Base-by-base conservation (phyloP, 2,329 filamentous ascomycete species). In the Rhinocladiella similis region DNA sequence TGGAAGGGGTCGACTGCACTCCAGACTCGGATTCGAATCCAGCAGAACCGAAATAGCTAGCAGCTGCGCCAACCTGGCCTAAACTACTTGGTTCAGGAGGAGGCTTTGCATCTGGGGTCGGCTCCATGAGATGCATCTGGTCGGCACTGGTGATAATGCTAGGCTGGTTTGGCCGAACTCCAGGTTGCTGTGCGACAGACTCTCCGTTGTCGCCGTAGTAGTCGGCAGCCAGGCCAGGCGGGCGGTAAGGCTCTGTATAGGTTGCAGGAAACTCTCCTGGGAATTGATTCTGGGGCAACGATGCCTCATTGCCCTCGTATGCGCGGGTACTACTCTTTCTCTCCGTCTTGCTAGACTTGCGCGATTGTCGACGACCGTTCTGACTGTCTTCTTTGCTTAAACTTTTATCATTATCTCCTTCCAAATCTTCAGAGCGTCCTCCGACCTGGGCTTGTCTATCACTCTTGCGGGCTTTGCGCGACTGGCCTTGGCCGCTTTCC, bases 141-240 rank as follows among this genome's bases (percentile, higher is more conserved):
- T 67, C 65, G 41, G 77, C 75, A 29, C 77, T 78, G 14, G 81
- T 75, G 54, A 84, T 79, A 36, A 84, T 74, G 1, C 77, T 75
- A 20, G 81, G 80, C 29, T 73, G 73, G 14, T 77, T 69, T 5
- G 81, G 77, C 42, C 84, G 75, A 10, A 84, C 74, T n/a, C 84
- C 84, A 5, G 84, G 84, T 67, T 87, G 84, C 12, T 74, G 67
- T 9, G 73, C 67, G 1, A 87, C 83, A 16, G 82, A 85, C 66
- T 86, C 73, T 10, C 83, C 84, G 63, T 83, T 78, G 66, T 86
- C 84, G 42, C 80, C 77, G 67, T 86, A 87, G 67, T 84, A 87
- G 33, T 85, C 82, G 14, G 84, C 78, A 5, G 83, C 83, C 35
- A 76, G 75, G 29, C 83, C 84, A 54, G 72, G 70, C 51, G 77